A percentile compares a stretch with the other conserved stretches of the same genome.
These are phyloP conservation scores for Leucocoprinus birnbaumii DNA, from an alignment of 768 basidiomycete species.

Conservation along the genomic window DNA sequence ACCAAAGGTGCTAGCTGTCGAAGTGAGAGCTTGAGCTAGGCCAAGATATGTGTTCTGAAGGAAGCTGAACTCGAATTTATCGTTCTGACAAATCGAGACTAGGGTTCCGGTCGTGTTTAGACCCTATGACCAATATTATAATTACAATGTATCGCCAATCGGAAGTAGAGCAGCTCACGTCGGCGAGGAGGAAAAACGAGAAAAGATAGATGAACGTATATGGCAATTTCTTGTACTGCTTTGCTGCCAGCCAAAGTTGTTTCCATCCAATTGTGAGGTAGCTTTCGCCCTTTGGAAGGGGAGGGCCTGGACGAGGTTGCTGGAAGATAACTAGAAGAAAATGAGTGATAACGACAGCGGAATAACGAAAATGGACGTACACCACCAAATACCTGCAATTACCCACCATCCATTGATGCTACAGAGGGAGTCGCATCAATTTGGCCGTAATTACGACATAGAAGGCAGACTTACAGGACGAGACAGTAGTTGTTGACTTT, in stretches of 20 bases:
- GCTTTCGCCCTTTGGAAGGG: conserved; percentile 70
- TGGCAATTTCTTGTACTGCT: conserved; percentile 75
- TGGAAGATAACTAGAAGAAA: conserved; percentile 67
- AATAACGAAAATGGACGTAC: conserved; percentile 36
- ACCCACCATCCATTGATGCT: conserved; percentile 80
- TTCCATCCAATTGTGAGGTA: conserved; percentile 87
- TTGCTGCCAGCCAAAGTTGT: conserved; percentile 79
- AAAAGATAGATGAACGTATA: conserved; percentile 82
- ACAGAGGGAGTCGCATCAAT: not conserved
- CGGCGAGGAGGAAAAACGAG: conserved; percentile 75
- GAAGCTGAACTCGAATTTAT: conserved; percentile 80
- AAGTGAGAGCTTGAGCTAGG: conserved; percentile 71
- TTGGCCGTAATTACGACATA: too few relatives aligned
- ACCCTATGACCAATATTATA: conserved; percentile 42
- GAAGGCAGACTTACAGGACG: conserved; percentile 46
- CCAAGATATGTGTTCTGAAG: conserved; percentile 79
- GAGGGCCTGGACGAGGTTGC: conserved; percentile 78
- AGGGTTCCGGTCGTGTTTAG: conserved; percentile 79
- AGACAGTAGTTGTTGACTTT: conserved; percentile 75
- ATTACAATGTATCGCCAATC: not conserved
- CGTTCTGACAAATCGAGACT: conserved; percentile 74
- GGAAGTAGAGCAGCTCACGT: conserved; percentile 39
- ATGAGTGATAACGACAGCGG: not conserved
- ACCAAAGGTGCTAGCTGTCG: conserved; percentile 65
- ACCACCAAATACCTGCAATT: conserved; percentile 84